Percentiles rank a stretch among this genome's conserved stretches.
Conservation (phyloP, 257 asterid genomes). For the Avicennia marina region DNA sequence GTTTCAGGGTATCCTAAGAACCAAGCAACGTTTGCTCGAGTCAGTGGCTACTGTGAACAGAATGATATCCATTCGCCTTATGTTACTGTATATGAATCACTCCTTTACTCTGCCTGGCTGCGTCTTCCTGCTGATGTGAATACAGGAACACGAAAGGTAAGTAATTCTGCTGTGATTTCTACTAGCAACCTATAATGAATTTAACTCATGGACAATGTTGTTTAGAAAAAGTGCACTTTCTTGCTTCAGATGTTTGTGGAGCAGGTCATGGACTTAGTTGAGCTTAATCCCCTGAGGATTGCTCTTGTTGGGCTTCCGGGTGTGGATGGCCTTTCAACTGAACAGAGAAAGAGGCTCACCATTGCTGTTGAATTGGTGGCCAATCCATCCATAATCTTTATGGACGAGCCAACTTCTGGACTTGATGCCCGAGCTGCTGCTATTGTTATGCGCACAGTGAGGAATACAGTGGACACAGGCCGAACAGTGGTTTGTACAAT, state of each 20-base stretch:
- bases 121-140: slow-evolving; percentile 76
- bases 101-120: slow-evolving; percentile 86
- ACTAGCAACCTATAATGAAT: not conserved
- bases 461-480: slow-evolving; percentile 85
- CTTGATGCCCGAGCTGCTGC: slow-evolving; percentile 97
- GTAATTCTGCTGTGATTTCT: not conserved
- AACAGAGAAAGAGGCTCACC: slow-evolving; percentile 80
- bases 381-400: slow-evolving; percentile 80
- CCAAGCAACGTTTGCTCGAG: slow-evolving; percentile 80
- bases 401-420: slow-evolving; percentile 92
- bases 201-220: not conserved
- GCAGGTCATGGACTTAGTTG: slow-evolving; percentile 84
- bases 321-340: slow-evolving; percentile 78
- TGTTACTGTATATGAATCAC: slow-evolving; percentile 79
- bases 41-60: slow-evolving; percentile 88
- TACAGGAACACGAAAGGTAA: slow-evolving; percentile 66
- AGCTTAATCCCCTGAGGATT: slow-evolving; percentile 58
- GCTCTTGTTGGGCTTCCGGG: slow-evolving; percentile 89
- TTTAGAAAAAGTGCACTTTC: too few relatives aligned
- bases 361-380: slow-evolving; percentile 85
- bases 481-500: slow-evolving; percentile 85
- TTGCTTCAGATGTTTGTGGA: slow-evolving; percentile 95
- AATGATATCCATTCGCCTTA: slow-evolving; percentile 90
- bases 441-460: slow-evolving; percentile 76
- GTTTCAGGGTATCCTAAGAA: slow-evolving; percentile 77